Evolutionary conservation across 768 basidiomycete genomes (phyloP).

Genomic region (Mycena sanguinolenta): DNA sequence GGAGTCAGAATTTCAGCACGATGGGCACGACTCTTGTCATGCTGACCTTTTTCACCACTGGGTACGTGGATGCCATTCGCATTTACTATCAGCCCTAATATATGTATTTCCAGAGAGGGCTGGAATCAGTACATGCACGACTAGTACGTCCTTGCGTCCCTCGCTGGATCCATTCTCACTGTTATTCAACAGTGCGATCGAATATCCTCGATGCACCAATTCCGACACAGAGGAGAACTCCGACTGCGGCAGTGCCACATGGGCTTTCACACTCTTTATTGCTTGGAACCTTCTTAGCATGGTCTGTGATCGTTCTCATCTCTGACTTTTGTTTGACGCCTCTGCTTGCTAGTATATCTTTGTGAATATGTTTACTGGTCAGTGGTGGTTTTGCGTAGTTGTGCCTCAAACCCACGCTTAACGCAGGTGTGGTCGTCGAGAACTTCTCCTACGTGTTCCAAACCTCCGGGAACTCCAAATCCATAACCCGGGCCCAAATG

Average conservation of each 20-base stretch:
- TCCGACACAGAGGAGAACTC: constrained; percentile 65
- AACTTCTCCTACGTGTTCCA: constrained; percentile 97
- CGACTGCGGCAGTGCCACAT: constrained; percentile 89
- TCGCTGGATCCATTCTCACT: constrained; percentile 20
- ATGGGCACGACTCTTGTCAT: constrained; percentile 88
- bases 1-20: constrained; percentile 82
- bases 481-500: constrained; percentile 92
- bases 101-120: constrained; percentile 76
- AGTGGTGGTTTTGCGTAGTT: constrained; percentile 24
- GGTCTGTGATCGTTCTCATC: constrained; percentile 50
- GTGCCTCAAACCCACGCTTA: constrained; percentile 1
- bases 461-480: constrained; percentile 82
- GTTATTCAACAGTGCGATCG: constrained; percentile 71
- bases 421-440: constrained; percentile 88
- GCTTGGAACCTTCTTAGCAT: constrained; percentile 96
- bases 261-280: constrained; percentile 91
- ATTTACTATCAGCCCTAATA: background rate
- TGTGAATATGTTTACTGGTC: constrained; percentile 94
- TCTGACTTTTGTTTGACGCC: constrained; percentile 5
- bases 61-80: constrained; percentile 63
- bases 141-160: constrained; percentile 66
- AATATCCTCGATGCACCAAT: constrained; percentile 87
- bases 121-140: constrained; percentile 99
- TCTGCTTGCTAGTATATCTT: constrained; percentile 84
- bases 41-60: constrained; percentile 93